Conservation (phyloP, 1,139 yeast genomes). For the Zygosaccharomyces sapae region DNA sequence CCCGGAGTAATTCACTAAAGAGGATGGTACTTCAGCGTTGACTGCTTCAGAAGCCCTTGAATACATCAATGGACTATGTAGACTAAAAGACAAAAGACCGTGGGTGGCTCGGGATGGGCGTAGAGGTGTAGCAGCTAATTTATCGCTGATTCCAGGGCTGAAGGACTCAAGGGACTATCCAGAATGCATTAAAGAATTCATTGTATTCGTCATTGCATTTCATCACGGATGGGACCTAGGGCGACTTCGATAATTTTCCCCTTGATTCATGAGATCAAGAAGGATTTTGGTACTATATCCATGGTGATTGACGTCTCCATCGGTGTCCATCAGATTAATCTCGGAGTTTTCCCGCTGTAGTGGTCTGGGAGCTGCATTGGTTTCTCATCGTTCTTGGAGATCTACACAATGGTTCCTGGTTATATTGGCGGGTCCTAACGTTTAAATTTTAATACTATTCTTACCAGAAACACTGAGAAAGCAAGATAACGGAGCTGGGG, state of each 20-base stretch:
- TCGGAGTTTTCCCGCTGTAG: slow-evolving; percentile 84
- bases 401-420: slow-evolving; percentile 85
- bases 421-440: slow-evolving; percentile 60
- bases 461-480: too few relatives aligned
- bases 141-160: too few relatives aligned
- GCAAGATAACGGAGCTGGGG: too few relatives aligned
- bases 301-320: slow-evolving; percentile 72
- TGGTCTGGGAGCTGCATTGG: slow-evolving; percentile 84
- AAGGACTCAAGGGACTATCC: too few relatives aligned
- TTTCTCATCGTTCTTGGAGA: slow-evolving; percentile 80
- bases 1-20: too few relatives aligned
- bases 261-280: slow-evolving; percentile 59
- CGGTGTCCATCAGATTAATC: slow-evolving; percentile 66
- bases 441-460: too few relatives aligned
- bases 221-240: slow-evolving; percentile 84
- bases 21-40: too few relatives aligned
- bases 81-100: too few relatives aligned
- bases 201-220: slow-evolving; percentile 66
- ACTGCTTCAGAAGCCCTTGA: too few relatives aligned
- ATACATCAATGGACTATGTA: too few relatives aligned
- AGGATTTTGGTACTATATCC: slow-evolving; percentile 51
- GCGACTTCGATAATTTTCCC: slow-evolving; percentile 83
- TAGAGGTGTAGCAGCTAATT: too few relatives aligned
- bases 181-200: slow-evolving; percentile 42
- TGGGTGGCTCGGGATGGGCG: too few relatives aligned